Base-by-base conservation (phyloP, 1,284 basidiomycete species). In the Ceratobasidium theobromae region DNA sequence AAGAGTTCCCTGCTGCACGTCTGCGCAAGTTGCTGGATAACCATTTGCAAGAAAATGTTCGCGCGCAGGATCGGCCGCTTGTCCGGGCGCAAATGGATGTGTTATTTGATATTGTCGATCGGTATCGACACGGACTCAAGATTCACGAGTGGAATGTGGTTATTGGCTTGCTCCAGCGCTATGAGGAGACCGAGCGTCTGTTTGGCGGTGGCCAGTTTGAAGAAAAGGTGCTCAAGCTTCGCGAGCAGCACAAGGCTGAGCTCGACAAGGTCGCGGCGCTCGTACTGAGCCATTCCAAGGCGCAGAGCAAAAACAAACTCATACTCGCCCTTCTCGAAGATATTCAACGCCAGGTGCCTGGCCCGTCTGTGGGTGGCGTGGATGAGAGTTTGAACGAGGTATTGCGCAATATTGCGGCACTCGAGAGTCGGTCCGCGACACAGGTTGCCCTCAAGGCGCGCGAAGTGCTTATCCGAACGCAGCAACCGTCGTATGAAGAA, bases 401-500 rank as follows among this genome's bases (percentile, higher is more conserved):
- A n/a, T 77, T 93, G 69, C 88, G 87, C 72, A 84, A 84, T 67
- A 83, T 97, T 53, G 91, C 95, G 54, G 84, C 84, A 40, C 84
- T 99, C 45, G 95, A 97, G 77, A 87, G 91, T 57, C 90, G 89
- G 72, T 92, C 92, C 5, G 95, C 94, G 11, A 90, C 87, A 46
- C 83, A 88, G 72, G 95, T 97, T 57, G 86, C 95, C 1, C 81
- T 99, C 73, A 99, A 98, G 79, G 96, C 97, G 53, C 91, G 97
- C 58, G 97, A 99, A 79, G 97, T 98, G 9, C 84, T 98, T 69
- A 98, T 99, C 73, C 84, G 92, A 33, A 93, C 93, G 58, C 93
- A 96, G 76, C 89, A 99, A 85, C 97, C 97, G 14, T 97, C 94
- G 38, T 95, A 95, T 74, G 93, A 96, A 74, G 97, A 99, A 76